Evolutionary conservation across 306 rosid species (phyloP).

Genomic region (Cicer yamashitae): DNA sequence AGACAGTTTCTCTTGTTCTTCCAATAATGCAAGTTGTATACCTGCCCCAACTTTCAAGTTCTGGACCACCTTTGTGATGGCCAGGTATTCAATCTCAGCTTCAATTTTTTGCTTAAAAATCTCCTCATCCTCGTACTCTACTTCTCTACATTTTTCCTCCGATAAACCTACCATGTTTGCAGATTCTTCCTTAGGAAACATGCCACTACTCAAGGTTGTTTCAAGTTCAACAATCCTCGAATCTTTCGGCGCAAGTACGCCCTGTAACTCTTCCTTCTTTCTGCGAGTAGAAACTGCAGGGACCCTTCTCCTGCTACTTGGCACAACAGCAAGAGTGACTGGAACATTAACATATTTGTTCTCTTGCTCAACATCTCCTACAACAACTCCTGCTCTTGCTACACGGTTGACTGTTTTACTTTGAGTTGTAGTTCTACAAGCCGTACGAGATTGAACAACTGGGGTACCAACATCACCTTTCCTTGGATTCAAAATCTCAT

Average conservation of each 20-base stretch:
- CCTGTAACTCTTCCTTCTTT: slow-evolving; percentile 53
- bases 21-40: slow-evolving; percentile 49
- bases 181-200: slow-evolving; percentile 55
- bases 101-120: slow-evolving; percentile 66
- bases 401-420: too few relatives aligned
- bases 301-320: too few relatives aligned
- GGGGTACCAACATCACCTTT: too few relatives aligned
- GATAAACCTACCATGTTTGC: slow-evolving; percentile 48
- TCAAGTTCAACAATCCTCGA: slow-evolving; percentile 72
- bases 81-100: slow-evolving; percentile 70
- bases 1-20: slow-evolving; percentile 60
- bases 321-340: too few relatives aligned
- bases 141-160: slow-evolving; percentile 50
- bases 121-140: slow-evolving; percentile 56
- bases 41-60: slow-evolving; percentile 52
- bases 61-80: slow-evolving; percentile 52
- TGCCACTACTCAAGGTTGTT: slow-evolving; percentile 52
- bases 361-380: too few relatives aligned
- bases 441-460: too few relatives aligned
- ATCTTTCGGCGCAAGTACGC: slow-evolving; percentile 58
- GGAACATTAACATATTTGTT: too few relatives aligned
- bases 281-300: too few relatives aligned
- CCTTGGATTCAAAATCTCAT: too few relatives aligned
- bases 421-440: too few relatives aligned
- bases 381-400: too few relatives aligned